Conservation (phyloP, 2,329 filamentous ascomycete genomes). For the Fusarium subtropicale region DNA sequence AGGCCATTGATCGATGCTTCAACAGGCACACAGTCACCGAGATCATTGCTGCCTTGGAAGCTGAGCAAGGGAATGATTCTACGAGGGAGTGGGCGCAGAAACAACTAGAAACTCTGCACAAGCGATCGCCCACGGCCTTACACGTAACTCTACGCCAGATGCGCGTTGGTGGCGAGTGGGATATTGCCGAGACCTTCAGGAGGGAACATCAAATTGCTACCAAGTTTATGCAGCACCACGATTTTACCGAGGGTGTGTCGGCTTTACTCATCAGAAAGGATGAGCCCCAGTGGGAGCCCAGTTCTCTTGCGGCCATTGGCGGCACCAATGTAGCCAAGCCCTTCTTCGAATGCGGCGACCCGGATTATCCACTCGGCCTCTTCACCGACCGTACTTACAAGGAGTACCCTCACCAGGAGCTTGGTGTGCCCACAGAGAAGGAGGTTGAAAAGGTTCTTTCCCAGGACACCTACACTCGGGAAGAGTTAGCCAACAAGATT, state of each 20-base stretch:
- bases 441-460: constrained; percentile 64
- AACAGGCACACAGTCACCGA: constrained; percentile 72
- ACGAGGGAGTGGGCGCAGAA: constrained; percentile 80
- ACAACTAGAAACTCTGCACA: constrained; percentile 78
- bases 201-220: constrained; percentile 86
- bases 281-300: constrained; percentile 80
- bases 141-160: constrained; percentile 88
- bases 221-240: constrained; percentile 89
- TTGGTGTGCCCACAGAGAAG: constrained; percentile 79
- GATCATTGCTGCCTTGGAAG: constrained; percentile 76
- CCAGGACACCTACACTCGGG: constrained; percentile 55
- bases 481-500: constrained; percentile 73
- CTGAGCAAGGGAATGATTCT: constrained; percentile 55
- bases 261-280: constrained; percentile 79
- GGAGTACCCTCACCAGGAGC: constrained; percentile 77
- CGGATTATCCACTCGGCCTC: constrained; percentile 61
- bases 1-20: constrained; percentile 88
- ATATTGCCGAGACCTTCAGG: constrained; percentile 85
- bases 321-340: constrained; percentile 66
- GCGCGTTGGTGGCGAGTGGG: constrained; percentile 79
- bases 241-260: constrained; percentile 93
- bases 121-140: constrained; percentile 87
- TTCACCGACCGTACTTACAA: constrained; percentile 72
- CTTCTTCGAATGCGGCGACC: constrained; percentile 71
- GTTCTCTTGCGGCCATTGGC: constrained; percentile 74